Evolutionary conservation across 495 filamentous ascomycete genomes (phyloP).

Genomic region (Daldinia loculata): DNA sequence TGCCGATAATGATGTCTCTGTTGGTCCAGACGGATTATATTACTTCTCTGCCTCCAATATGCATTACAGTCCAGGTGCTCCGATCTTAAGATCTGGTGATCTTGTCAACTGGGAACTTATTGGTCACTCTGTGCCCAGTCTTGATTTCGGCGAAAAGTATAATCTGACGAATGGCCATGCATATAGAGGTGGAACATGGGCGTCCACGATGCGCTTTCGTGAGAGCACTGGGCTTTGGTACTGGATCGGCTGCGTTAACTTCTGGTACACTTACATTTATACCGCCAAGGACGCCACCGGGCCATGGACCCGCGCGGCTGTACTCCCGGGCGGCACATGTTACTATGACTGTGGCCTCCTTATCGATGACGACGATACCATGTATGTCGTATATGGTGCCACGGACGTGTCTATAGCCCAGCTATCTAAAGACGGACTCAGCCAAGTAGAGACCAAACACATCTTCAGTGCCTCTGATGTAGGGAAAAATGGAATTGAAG

Average conservation of each 20-base stretch:
- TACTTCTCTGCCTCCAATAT: conserved; percentile 67
- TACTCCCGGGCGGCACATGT: conserved; percentile 48
- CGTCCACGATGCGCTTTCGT: conserved; percentile 61
- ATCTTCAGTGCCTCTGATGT: conserved; percentile 51
- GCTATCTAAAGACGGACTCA: conserved; percentile 57
- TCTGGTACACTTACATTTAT: conserved; percentile 58
- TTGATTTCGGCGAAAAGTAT: conserved; percentile 60
- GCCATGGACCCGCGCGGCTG: conserved; percentile 38
- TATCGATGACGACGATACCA: conserved; percentile 64
- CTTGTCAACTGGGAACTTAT: conserved; percentile 66
- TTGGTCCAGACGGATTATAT: conserved; percentile 39
- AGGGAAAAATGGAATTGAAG: conserved; percentile 57
- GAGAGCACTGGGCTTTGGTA: conserved; percentile 58
- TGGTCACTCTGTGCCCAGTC: conserved; percentile 61
- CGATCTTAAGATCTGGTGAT: conserved; percentile 64
- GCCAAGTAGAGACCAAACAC: conserved; percentile 52
- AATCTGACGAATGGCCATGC: conserved; percentile 53
- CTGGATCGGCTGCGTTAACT: conserved; percentile 66
- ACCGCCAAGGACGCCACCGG: conserved; percentile 48
- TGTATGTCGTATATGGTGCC: conserved; percentile 66
- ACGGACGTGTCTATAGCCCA: conserved; percentile 60
- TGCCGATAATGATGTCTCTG: conserved; percentile 44
- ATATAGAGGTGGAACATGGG: conserved; percentile 66
- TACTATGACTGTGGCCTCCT: conserved; percentile 68
- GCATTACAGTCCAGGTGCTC: conserved; percentile 67